These are phyloP conservation scores for Gossypium sturtianum DNA, from an alignment of 345 rosid genomes.

Conservation along the genomic window DNA sequence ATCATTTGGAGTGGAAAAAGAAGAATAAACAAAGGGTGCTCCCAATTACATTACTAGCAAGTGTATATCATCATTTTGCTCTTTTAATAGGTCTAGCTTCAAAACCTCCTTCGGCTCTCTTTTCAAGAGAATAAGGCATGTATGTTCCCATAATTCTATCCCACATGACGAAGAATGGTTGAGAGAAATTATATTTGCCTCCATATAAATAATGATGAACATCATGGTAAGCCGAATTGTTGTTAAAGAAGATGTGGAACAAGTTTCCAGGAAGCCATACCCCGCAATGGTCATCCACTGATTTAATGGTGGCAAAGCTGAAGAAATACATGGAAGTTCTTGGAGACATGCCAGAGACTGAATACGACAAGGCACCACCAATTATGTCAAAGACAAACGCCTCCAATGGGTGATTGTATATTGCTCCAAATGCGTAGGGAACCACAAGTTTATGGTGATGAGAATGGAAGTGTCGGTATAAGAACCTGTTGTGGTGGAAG, in stretches of 20 bases:
- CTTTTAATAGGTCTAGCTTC: constrained; percentile 21
- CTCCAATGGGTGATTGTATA: constrained; percentile 65
- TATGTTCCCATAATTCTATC: constrained; percentile 67
- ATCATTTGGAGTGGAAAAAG: not conserved
- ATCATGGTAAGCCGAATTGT: not conserved
- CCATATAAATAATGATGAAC: not conserved
- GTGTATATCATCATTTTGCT: constrained; percentile 19
- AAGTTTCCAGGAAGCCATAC: constrained; percentile 37
- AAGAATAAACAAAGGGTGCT: not conserved
- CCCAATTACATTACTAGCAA: constrained; percentile 16
- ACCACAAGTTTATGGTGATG: not conserved
- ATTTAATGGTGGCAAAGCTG: constrained; percentile 54
- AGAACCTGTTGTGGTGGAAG: not conserved
- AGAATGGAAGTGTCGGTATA: not conserved
- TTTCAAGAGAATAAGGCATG: constrained; percentile 65
- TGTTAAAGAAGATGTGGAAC: not conserved
- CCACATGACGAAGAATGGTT: constrained; percentile 73
- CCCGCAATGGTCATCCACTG: constrained; percentile 76
- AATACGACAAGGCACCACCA: not conserved
- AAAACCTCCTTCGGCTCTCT: constrained; percentile 59
- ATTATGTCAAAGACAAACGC: constrained; percentile 59
- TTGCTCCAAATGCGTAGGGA: constrained; percentile 40
- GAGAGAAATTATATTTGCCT: constrained; percentile 63
- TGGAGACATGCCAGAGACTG: constrained; percentile 63
- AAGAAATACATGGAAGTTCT: constrained; percentile 34